Conservation (phyloP, 129 eudicot species). For the Apium graveolens region DNA sequence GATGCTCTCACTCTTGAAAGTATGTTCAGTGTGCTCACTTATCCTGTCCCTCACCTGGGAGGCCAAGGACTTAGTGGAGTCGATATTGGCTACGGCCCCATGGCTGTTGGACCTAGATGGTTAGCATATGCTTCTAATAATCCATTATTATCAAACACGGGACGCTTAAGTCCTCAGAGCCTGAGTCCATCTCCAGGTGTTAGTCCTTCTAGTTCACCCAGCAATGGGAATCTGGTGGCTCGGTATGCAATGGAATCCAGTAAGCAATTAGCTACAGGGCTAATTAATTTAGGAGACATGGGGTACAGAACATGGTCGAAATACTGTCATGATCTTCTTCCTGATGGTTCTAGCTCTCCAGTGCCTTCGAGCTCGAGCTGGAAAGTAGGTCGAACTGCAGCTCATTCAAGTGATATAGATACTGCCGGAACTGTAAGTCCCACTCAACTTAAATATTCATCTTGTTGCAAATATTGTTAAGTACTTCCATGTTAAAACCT, state of each 20-base stretch:
- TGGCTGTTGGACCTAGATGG: constrained; percentile 97
- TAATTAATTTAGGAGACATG: constrained; percentile 74
- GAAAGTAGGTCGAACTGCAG: constrained; percentile 52
- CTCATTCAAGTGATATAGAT: constrained; percentile 55
- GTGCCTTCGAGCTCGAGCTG: constrained; percentile 36
- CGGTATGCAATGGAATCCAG: constrained; percentile 94
- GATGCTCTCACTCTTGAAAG: constrained; percentile 89
- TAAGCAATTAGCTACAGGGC: constrained; percentile 78
- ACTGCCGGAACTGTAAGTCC: constrained; percentile 69
- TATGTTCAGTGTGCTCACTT: constrained; percentile 82
- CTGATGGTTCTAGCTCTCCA: constrained; percentile 70
- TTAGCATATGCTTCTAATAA: constrained; percentile 90
- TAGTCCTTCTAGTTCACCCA: constrained; percentile 94
- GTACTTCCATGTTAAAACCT: neutral
- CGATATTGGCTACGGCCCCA: constrained; percentile 88
- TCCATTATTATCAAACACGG: constrained; percentile 60
- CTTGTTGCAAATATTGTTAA: neutral
- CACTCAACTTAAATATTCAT: neutral
- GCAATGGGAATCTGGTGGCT: constrained; percentile 71
- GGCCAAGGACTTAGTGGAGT: constrained; percentile 63
- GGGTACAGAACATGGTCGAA: constrained; percentile 81
- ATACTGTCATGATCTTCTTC: constrained; percentile 73
- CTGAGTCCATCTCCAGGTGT: constrained; percentile 79
- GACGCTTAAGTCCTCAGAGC: constrained; percentile 81
- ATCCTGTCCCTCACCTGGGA: constrained; percentile 79